A percentile compares a stretch with the other conserved stretches of the same genome.
phyloP scores from a whole-genome alignment of 345 rosid genomes.

The Eutrema heterophyllum region DNA sequence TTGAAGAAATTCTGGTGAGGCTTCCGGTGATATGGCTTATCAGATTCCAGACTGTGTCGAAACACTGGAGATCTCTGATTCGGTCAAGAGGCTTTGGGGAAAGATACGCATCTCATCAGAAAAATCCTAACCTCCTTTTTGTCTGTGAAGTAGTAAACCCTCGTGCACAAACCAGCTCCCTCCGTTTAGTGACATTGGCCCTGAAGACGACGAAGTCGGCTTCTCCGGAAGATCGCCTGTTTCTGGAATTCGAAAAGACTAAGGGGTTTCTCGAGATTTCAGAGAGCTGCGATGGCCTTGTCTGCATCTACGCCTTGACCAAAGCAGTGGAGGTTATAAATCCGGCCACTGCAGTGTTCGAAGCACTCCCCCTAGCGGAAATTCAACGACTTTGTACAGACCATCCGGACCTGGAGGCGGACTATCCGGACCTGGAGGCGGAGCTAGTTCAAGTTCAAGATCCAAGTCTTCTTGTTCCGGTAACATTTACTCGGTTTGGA shows the following conservation, averaged over 20 bases:
- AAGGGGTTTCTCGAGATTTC: background rate
- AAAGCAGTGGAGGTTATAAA: background rate
- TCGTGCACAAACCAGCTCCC: no score
- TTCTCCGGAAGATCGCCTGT: background rate
- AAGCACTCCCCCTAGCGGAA: background rate
- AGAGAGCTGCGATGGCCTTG: conserved; percentile 4
- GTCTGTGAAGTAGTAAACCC: no score
- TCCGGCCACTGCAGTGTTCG: background rate
- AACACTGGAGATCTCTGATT: background rate
- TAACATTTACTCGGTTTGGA: background rate
- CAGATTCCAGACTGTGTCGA: no score
- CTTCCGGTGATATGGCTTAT: background rate
- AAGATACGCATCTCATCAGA: no score
- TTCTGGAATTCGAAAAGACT: background rate
- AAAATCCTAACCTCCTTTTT: no score
- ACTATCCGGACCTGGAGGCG: no score
- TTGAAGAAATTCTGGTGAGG: background rate
- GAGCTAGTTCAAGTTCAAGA: background rate
- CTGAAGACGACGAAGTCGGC: background rate
- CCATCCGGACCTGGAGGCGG: background rate
- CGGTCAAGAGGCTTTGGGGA: no score
- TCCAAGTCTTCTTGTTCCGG: background rate
- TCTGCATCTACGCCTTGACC: background rate
- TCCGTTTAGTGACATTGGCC: no score
- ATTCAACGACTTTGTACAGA: background rate